Evolutionary conservation across 1,284 basidiomycete species (phyloP), one percentile per base, ranked within the genome.

Genomic region (Bjerkandera adusta): DNA sequence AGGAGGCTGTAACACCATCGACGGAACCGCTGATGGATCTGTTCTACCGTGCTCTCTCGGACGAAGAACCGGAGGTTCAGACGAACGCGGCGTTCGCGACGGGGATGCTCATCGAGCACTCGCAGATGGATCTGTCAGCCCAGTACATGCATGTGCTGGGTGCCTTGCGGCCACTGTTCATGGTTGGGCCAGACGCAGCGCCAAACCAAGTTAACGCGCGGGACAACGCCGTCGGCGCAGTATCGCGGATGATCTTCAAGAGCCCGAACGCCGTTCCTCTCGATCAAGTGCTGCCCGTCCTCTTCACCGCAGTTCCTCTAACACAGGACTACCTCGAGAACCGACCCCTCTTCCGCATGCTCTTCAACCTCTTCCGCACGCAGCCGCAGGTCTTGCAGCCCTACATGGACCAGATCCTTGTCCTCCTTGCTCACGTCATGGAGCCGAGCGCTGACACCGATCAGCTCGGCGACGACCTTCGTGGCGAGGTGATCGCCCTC

Each of bases 71-170:
- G 7, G 94, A 98, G 66, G 95, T 99, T 4, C 85, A 92, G 59
- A 95, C 92, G 68, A 99, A 99, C 62, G 93, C 95, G 26, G 93
- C 94, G 8, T 99, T 97, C 63, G 95, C 94, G 20, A 77, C 86
- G 25, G 97, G 97, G 53, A 85, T 97, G 36, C 79, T 99, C 50
- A 81, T 98, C 52, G 92, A 96, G 70, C 82, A 96, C 73, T 87
- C 91, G 12, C 75, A 86, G 41, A 64, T 81, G 45, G 94, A 99
- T 67, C 78, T 99, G 34, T 84, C 88, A 6, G 71, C 77, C 4
- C 94, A 98, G 65, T 97, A 89, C 70, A 66, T 84, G 36, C 79
- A 77, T 53, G 76, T 99, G 44, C 86, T 99, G 42, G 71, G 72
- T 35, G 85, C 86, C 3, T 82, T 99, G 41, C 86, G 82, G 39